Evolutionary conservation across 2,329 filamentous ascomycete species (phyloP).

Genomic region (Ophiostoma perfectum): DNA sequence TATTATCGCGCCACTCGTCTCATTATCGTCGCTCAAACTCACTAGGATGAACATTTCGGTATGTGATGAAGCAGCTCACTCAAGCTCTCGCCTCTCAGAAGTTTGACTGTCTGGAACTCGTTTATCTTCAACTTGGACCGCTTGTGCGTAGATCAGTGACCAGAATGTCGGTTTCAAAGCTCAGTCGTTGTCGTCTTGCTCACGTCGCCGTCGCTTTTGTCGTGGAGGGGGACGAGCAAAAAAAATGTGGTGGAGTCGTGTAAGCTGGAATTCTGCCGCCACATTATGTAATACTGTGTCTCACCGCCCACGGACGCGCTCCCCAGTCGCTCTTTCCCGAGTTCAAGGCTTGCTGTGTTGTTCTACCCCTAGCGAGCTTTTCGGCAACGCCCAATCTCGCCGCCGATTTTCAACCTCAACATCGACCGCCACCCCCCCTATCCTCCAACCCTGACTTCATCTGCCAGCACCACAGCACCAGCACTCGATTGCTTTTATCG

Average conservation of each 20-base stretch:
- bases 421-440: not conserved
- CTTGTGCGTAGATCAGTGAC: not conserved
- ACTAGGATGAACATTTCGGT: slow-evolving; percentile 49
- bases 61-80: not conserved
- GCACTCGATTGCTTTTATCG: not conserved
- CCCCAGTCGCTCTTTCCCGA: not conserved
- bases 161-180: not conserved
- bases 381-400: not conserved
- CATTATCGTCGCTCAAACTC: slow-evolving; percentile 25
- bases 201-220: slow-evolving; percentile 1
- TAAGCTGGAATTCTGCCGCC: slow-evolving; percentile 14
- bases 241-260: slow-evolving; percentile 18
- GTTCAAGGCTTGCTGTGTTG: not conserved
- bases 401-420: not conserved
- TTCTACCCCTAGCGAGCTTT: not conserved
- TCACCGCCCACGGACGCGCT: slow-evolving; percentile 9
- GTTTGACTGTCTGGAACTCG: not conserved
- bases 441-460: not conserved
- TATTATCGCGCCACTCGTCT: not conserved
- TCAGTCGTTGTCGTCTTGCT: not conserved
- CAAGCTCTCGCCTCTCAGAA: not conserved
- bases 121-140: too few relatives aligned
- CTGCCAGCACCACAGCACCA: not conserved
- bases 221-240: slow-evolving; percentile 21
- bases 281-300: slow-evolving; percentile 8